These are phyloP conservation scores for Alternaria ventricosa DNA, from an alignment of 2,329 filamentous ascomycete species.

Conservation along the genomic window DNA sequence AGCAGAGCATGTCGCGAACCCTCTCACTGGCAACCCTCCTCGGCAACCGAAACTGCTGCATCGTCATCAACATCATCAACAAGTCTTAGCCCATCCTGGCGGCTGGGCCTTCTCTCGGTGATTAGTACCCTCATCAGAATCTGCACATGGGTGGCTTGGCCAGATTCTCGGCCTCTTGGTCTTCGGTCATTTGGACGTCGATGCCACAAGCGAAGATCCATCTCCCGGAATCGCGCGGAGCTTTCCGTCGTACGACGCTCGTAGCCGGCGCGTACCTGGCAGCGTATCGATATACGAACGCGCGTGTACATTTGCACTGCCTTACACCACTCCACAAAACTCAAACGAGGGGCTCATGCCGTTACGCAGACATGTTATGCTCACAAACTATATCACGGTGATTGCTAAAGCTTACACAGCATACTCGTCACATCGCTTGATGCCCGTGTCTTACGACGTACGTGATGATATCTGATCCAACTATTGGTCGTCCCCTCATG, in stretches of 20 bases:
- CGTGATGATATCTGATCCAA: not conserved
- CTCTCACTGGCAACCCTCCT: not conserved
- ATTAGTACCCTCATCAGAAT: not conserved
- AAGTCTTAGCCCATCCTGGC: not conserved
- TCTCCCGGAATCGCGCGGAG: not conserved
- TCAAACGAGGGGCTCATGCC: not conserved
- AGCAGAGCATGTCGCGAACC: not conserved
- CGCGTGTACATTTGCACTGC: not conserved
- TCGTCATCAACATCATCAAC: not conserved
- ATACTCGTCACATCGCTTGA: not conserved
- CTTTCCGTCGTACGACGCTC: not conserved
- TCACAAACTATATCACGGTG: not conserved
- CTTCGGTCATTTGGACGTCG: not conserved
- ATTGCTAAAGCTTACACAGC: not conserved
- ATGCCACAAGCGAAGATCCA: not conserved
- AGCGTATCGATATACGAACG: not conserved
- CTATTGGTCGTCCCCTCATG: not conserved
- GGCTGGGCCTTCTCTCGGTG: not conserved
- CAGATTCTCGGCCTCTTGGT: not conserved
- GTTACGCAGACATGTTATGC: not conserved
- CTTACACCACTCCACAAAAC: not conserved
- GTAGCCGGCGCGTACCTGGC: not conserved
- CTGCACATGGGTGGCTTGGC: slow-evolving; percentile 2
- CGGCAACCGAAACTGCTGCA: not conserved
- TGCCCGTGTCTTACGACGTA: not conserved